These are phyloP conservation scores for Bacterosira constricta DNA, from an alignment of 108 stramenopile genomes.

Conservation along the genomic window DNA sequence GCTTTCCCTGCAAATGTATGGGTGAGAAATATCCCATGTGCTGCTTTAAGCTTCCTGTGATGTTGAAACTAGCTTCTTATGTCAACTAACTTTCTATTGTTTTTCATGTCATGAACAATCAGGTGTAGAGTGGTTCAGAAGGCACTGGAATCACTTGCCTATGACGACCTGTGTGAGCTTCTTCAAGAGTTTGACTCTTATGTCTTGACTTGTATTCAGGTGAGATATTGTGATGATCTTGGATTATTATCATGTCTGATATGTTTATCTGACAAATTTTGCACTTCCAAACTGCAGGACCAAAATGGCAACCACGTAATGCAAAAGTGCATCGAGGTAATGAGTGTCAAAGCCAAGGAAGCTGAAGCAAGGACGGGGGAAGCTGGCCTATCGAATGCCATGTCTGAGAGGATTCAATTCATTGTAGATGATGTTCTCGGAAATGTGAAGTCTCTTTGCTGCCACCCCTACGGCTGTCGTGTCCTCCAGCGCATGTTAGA, in stretches of 20 bases:
- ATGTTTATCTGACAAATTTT: too few relatives aligned
- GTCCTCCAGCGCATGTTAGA: conserved; percentile 96
- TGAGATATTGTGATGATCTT: too few relatives aligned
- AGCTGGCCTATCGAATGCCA: conserved; percentile 32
- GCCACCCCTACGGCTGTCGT: conserved; percentile 96
- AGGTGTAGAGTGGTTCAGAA: conserved; percentile 96
- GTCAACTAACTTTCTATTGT: too few relatives aligned
- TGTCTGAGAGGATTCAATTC: conserved; percentile 87
- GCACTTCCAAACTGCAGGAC: too few relatives aligned
- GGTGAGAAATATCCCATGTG: conserved; percentile 43
- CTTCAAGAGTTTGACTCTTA: conserved; percentile 86
- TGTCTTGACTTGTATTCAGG: conserved; percentile 92
- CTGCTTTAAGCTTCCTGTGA: neutral
- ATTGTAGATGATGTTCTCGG: conserved; percentile 89
- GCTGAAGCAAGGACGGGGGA: conserved; percentile 40
- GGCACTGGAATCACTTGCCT: conserved; percentile 83
- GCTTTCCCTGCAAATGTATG: conserved; percentile 92
- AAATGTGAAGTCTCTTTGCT: conserved; percentile 85
- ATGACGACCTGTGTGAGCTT: conserved; percentile 75
- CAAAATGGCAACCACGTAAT: conserved; percentile 98
- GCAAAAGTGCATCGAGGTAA: conserved; percentile 94
- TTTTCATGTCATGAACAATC: neutral
- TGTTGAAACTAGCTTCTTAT: too few relatives aligned
- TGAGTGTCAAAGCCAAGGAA: conserved; percentile 66
- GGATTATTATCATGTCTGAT: too few relatives aligned